Percentiles rank a stretch among this genome's conserved stretches.
phyloP scores from a whole-genome alignment of 2,329 filamentous ascomycete genomes.

The Aaosphaeria pasadenensis region DNA sequence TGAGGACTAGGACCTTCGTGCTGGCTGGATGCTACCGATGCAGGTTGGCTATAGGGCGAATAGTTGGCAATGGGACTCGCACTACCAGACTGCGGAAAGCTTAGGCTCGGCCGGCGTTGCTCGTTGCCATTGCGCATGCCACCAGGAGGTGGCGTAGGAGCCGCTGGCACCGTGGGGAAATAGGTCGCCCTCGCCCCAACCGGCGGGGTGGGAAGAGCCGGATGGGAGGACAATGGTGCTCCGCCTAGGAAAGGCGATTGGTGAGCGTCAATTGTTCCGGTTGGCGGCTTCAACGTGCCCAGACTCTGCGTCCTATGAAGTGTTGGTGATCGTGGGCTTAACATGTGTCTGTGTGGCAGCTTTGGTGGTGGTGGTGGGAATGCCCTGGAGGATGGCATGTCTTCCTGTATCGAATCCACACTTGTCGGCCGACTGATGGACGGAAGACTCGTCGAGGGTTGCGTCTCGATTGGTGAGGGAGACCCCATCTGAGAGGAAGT shows the following conservation, averaged over 20 bases:
- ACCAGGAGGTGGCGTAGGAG: constrained; percentile 30
- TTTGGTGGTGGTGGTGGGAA: constrained; percentile 25
- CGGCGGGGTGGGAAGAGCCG: constrained; percentile 48
- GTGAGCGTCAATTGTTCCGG: constrained; percentile 49
- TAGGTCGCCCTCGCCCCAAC: constrained; percentile 36
- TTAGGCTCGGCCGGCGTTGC: constrained; percentile 25
- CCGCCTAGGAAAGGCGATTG: constrained; percentile 48
- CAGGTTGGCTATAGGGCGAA: constrained; percentile 33
- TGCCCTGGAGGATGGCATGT: constrained; percentile 16
- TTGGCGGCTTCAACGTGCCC: constrained; percentile 41
- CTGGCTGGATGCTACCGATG: constrained; percentile 30
- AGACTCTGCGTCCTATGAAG: constrained; percentile 51
- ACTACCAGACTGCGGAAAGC: constrained; percentile 41
- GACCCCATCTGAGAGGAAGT: constrained; percentile 46
- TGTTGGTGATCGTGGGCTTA: constrained; percentile 57
- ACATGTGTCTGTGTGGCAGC: constrained; percentile 44
- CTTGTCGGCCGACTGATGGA: constrained; percentile 35
- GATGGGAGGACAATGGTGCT: constrained; percentile 41
- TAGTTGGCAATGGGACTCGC: constrained; percentile 49
- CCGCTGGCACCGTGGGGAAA: constrained; percentile 24
- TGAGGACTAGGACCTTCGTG: constrained; percentile 32
- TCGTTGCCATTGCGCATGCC: constrained; percentile 22
- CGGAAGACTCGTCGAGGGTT: constrained; percentile 29
- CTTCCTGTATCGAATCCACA: constrained; percentile 29
- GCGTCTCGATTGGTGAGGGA: constrained; percentile 35